These are phyloP conservation scores for Halteria grandinella DNA, from an alignment of 73 alveolate species.

Conservation along the genomic window DNA sequence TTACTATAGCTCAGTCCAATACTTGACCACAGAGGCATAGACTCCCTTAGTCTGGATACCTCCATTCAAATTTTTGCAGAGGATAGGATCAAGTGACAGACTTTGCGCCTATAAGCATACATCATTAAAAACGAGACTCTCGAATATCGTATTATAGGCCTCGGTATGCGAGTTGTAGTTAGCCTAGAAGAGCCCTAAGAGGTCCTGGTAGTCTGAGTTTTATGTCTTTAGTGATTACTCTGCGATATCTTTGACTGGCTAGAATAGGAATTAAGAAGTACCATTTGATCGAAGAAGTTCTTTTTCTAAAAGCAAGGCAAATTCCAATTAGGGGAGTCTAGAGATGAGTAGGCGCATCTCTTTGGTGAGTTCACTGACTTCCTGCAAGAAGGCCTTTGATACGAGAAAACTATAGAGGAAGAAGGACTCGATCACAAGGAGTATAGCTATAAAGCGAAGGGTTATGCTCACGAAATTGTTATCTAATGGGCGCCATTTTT, in stretches of 20 bases:
- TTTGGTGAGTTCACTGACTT: constrained; percentile 31
- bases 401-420: constrained; percentile 35
- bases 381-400: constrained; percentile 20
- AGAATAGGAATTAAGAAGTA: constrained; percentile 7
- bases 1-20: constrained; percentile 17
- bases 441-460: not conserved
- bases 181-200: not conserved
- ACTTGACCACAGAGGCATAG: constrained; percentile 18
- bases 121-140: not conserved
- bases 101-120: too few relatives aligned
- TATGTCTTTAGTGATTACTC: not conserved
- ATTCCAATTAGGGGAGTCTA: constrained; percentile 10
- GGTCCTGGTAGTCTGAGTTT: constrained; percentile 1
- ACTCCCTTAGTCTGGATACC: constrained; percentile 34
- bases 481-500: constrained; percentile 31
- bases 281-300: constrained; percentile 28
- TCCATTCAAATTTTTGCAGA: constrained; percentile 19
- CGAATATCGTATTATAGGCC: constrained; percentile 1
- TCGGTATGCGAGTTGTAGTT: constrained; percentile 17
- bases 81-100: too few relatives aligned
- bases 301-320: constrained; percentile 23
- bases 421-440: constrained; percentile 26
- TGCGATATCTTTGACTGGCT: not conserved
- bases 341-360: constrained; percentile 48
- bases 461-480: constrained; percentile 3